These are phyloP conservation scores for Chalciporus piperatus DNA, from an alignment of 768 basidiomycete species.

Conservation along the genomic window DNA sequence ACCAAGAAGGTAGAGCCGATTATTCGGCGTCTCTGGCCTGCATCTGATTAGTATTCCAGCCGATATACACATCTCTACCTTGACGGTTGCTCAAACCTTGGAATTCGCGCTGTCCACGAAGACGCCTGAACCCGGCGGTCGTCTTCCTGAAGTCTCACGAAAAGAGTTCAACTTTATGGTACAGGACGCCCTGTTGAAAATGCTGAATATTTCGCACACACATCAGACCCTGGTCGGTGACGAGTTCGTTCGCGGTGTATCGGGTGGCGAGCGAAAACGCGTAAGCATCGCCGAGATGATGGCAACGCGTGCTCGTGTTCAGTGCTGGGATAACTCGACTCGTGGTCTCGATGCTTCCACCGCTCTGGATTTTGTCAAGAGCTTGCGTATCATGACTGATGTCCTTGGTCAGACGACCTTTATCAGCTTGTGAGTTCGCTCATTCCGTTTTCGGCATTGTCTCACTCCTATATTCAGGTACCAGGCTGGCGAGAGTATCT, in stretches of 20 bases:
- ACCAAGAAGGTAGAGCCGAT: constrained; percentile 31
- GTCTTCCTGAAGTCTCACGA: not conserved
- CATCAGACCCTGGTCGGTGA: constrained; percentile 72
- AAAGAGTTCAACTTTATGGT: not conserved
- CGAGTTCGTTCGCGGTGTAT: constrained; percentile 69
- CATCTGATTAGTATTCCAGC: not conserved
- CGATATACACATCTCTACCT: constrained; percentile 49
- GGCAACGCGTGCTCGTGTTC: constrained; percentile 57
- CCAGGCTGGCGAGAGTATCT: constrained; percentile 73
- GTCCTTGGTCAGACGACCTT: constrained; percentile 54
- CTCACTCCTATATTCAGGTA: constrained; percentile 34
- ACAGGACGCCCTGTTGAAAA: not conserved
- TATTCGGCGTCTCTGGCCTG: not conserved
- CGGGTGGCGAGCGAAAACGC: constrained; percentile 77
- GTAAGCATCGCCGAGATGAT: constrained; percentile 77
- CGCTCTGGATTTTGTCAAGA: constrained; percentile 68
- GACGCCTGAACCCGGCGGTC: constrained; percentile 30
- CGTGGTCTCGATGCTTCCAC: constrained; percentile 67
- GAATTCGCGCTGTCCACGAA: constrained; percentile 53
- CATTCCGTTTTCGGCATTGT: no score
- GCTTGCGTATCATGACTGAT: constrained; percentile 64
- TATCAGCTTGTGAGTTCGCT: constrained; percentile 50
- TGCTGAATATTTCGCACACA: not conserved
- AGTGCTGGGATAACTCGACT: constrained; percentile 78
- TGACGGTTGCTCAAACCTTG: constrained; percentile 48